phyloP scores from a whole-genome alignment of 148 eudicot species.

The Limonium bicolor region DNA sequence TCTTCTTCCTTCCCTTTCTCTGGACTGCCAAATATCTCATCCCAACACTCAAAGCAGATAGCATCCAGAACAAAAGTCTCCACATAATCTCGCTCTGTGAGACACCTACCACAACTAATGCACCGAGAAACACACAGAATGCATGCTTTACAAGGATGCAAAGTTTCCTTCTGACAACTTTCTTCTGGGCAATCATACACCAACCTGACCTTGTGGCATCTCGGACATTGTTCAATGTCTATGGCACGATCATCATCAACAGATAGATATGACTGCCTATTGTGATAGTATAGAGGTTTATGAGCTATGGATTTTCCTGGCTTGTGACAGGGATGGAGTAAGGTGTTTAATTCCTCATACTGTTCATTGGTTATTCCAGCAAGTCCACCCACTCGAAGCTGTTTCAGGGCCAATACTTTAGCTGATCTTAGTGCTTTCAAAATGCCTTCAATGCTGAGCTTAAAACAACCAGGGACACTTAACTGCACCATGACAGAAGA shows the following conservation, averaged over 20 bases:
- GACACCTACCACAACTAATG: not conserved
- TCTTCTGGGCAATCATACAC: conserved; percentile 5
- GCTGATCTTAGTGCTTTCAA: not conserved
- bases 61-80: conserved; percentile 4
- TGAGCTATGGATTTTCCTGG: not conserved
- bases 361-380: conserved; percentile 2
- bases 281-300: not conserved
- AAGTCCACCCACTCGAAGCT: conserved; percentile 1
- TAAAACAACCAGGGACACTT: conserved; percentile 5
- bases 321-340: not conserved
- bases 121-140: conserved; percentile 1
- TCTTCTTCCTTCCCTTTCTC: not conserved
- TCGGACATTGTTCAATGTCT: conserved; percentile 3
- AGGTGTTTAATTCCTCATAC: not conserved
- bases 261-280: not conserved
- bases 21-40: not conserved
- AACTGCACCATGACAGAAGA: not conserved
- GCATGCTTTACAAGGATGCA: conserved; percentile 1
- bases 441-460: conserved; percentile 2
- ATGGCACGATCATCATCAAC: conserved; percentile 4
- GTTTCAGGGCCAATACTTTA: not conserved
- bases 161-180: not conserved
- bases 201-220: conserved; percentile 4
- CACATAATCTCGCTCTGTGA: conserved; percentile 2
- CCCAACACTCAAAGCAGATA: conserved; percentile 1